Evolutionary conservation across 2,329 filamentous ascomycete genomes (phyloP).

Genomic region (Malbranchea zuffiana): DNA sequence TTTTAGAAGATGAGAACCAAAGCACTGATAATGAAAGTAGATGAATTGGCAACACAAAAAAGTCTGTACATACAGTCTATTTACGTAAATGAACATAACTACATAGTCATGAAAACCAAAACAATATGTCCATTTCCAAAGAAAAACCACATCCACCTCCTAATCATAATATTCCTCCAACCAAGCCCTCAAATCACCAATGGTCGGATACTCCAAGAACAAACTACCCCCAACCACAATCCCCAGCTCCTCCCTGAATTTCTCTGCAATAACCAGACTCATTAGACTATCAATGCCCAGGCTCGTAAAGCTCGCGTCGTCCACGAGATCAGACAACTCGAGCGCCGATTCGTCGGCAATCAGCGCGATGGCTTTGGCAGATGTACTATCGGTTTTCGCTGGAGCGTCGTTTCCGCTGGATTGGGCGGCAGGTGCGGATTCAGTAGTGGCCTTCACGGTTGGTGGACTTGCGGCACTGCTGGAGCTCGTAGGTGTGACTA

Average conservation of each 20-base stretch:
- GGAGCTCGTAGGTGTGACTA: background rate
- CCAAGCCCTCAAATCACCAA: constrained; percentile 4
- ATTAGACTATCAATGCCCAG: constrained; percentile 31
- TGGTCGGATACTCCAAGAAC: constrained; percentile 6
- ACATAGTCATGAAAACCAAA: too few species aligned
- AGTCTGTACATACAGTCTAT: too few species aligned
- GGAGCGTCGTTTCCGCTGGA: background rate
- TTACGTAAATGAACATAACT: too few species aligned
- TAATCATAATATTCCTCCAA: constrained; percentile 5
- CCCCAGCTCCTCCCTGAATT: constrained; percentile 23
- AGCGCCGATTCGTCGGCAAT: constrained; percentile 12
- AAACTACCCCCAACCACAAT: constrained; percentile 14
- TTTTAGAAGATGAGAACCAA: too few species aligned
- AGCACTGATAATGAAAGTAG: too few species aligned
- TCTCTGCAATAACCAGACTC: constrained; percentile 26
- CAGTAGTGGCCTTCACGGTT: background rate
- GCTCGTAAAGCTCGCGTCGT: constrained; percentile 13
- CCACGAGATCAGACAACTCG: constrained; percentile 7
- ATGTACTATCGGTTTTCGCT: background rate
- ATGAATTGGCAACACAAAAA: too few species aligned
- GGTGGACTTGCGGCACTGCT: background rate
- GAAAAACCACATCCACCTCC: background rate
- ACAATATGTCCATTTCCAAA: too few species aligned
- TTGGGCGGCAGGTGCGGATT: too few species aligned
- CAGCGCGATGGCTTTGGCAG: constrained; percentile 1